Base-by-base conservation (phyloP, 2,329 filamentous ascomycete species). In the Aspergillus aculeatus region DNA sequence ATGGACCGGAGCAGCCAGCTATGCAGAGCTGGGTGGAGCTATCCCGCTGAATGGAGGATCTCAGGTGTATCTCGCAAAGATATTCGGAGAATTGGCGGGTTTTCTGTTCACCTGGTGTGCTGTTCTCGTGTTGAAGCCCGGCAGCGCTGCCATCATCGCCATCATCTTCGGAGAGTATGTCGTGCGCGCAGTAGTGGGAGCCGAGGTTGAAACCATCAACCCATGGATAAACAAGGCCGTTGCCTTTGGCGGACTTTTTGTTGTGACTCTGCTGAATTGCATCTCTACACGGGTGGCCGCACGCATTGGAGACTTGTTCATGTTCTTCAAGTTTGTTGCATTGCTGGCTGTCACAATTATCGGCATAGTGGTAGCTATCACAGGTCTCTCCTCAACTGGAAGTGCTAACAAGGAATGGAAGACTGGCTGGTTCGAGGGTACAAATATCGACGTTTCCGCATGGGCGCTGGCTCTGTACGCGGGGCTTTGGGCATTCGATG, bases 91-190 rank as follows among this genome's bases (percentile, higher is more conserved):
- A 77, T 81, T 96, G 70, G 86, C 88, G 1, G 95, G 95, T 0
- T 99, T 99, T 72, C 81, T 98, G 35, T 99, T 97, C 76, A 96
- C 93, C 2, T 99, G 95, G 95, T 92, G 91, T 54, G 93, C 95
- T 0, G 92, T 98, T 16, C 84, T 95, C 61, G 95, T 99, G 12
- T 81, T 99, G 62, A 98, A 97, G 78, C 95, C 95, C 0, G 95
- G 95, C 2, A 90, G 91, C 44, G 89, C 92, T 10, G 95, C 95
- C 62, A 99, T 99, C 72, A 92, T 99, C 65, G 85, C 94, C 65
- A 97, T 99, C 67, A 97, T 99, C 70, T 97, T 98, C 82, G 95
- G 95, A 48, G 95, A 99, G 77, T 99, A 99, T 72, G 81, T 96
- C n/a, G 91, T 97, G 56, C 85, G 92, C 50, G 93, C 92, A 14